These are phyloP conservation scores for Solanum etuberosum DNA, from an alignment of 257 asterid species.

Conservation along the genomic window DNA sequence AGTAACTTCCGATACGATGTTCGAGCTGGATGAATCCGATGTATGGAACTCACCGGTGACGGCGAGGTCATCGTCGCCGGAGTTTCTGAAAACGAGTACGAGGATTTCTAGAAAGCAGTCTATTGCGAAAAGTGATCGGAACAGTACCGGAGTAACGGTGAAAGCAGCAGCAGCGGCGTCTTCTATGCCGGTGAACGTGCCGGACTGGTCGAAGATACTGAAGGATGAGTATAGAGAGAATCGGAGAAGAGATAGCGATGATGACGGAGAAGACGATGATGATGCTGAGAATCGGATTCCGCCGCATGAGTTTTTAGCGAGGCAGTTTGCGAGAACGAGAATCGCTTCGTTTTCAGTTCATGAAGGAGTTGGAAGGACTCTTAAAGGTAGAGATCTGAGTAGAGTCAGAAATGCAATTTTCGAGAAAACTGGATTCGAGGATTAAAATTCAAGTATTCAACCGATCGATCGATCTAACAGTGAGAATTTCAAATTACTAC, in stretches of 20 bases:
- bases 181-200: slow-evolving; percentile 88
- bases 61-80: slow-evolving; percentile 48
- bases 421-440: slow-evolving; percentile 74
- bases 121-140: slow-evolving; percentile 1
- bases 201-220: slow-evolving; percentile 95
- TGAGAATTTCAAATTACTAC: not conserved
- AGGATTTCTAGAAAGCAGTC: slow-evolving; percentile 30
- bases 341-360: slow-evolving; percentile 63
- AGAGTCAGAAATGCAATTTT: slow-evolving; percentile 74
- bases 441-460: slow-evolving; percentile 10
- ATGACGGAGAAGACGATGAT: slow-evolving; percentile 25
- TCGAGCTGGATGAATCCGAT: slow-evolving; percentile 90
- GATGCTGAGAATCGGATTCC: slow-evolving; percentile 53
- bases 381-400: slow-evolving; percentile 78
- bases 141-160: not conserved
- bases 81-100: slow-evolving; percentile 23
- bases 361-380: slow-evolving; percentile 77
- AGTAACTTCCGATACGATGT: slow-evolving; percentile 10
- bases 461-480: not conserved
- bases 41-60: slow-evolving; percentile 35
- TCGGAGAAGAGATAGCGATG: slow-evolving; percentile 29
- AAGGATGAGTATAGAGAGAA: slow-evolving; percentile 67
- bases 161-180: slow-evolving; percentile 18
- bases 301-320: slow-evolving; percentile 70
- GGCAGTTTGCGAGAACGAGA: slow-evolving; percentile 41